phyloP scores from a whole-genome alignment of 805 yeast genomes.

The Wickerhamomyces silvicola region DNA sequence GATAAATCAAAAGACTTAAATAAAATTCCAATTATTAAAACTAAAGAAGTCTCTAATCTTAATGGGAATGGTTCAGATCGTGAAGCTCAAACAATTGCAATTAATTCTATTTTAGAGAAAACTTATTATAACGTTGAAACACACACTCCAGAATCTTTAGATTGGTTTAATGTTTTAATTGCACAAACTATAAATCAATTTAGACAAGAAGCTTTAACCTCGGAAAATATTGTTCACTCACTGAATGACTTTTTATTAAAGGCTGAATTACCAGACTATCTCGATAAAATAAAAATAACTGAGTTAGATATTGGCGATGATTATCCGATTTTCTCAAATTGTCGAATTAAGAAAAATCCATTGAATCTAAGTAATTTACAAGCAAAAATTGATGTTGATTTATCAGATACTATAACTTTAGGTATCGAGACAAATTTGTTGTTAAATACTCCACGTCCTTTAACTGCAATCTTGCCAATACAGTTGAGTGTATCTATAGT shows the following conservation, averaged over 20 bases:
- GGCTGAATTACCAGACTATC: constrained; percentile 68
- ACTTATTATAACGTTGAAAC: constrained; percentile 87
- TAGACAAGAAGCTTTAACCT: constrained; percentile 79
- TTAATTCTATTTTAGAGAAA: constrained; percentile 66
- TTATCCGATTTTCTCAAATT: constrained; percentile 91
- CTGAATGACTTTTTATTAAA: constrained; percentile 56
- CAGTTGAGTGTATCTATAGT: constrained; percentile 81
- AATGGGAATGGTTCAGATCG: constrained; percentile 13
- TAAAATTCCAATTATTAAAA: constrained; percentile 18
- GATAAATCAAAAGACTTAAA: constrained; percentile 21
- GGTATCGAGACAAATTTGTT: constrained; percentile 78
- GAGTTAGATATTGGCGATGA: constrained; percentile 93
- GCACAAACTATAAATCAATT: constrained; percentile 88
- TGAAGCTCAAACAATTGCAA: constrained; percentile 13
- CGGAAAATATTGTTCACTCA: constrained; percentile 79
- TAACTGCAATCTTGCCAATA: constrained; percentile 84
- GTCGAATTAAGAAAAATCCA: constrained; percentile 64
- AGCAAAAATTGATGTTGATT: constrained; percentile 86
- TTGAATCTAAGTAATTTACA: constrained; percentile 48
- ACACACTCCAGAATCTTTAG: constrained; percentile 86
- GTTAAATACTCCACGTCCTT: constrained; percentile 75
- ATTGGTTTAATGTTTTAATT: constrained; percentile 92
- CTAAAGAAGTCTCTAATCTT: constrained; percentile 11
- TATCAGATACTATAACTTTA: constrained; percentile 78
- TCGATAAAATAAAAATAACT: constrained; percentile 71